phyloP scores from a whole-genome alignment of 164 flowering plant species.

The Brasenia schreberi region DNA sequence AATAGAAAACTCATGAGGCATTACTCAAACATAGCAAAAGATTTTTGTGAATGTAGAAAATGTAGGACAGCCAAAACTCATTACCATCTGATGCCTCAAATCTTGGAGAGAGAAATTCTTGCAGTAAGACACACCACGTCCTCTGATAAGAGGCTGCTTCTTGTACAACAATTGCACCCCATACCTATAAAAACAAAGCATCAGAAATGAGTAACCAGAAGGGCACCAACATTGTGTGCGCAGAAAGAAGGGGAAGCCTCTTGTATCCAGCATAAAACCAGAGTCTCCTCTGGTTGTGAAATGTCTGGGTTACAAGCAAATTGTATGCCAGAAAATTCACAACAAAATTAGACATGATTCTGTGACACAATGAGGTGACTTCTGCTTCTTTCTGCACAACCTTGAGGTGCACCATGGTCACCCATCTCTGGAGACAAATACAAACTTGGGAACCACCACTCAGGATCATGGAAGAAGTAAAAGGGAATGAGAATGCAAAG shows the following conservation, averaged over 20 bases:
- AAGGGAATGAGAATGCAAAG: background rate
- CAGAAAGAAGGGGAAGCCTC: background rate
- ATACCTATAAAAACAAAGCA: slow-evolving; percentile 32
- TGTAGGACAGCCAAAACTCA: background rate
- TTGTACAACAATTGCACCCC: slow-evolving; percentile 76
- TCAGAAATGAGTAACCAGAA: background rate
- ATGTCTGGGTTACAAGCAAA: slow-evolving; percentile 1
- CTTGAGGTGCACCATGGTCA: slow-evolving; percentile 27
- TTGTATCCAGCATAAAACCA: background rate
- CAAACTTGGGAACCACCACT: slow-evolving; percentile 1
- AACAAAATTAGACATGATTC: slow-evolving; percentile 17
- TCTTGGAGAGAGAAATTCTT: slow-evolving; percentile 95
- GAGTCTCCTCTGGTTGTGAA: slow-evolving; percentile 13
- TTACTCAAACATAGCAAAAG: background rate
- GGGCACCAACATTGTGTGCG: background rate
- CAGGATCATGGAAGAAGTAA: too few species aligned
- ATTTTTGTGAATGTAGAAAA: background rate
- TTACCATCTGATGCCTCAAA: slow-evolving; percentile 85
- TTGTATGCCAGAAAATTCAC: slow-evolving; percentile 4
- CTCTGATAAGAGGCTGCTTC: slow-evolving; percentile 79
- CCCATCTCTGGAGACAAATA: slow-evolving; percentile 19
- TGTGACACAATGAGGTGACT: slow-evolving; percentile 19
- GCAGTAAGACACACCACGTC: slow-evolving; percentile 97
- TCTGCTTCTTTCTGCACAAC: slow-evolving; percentile 37
- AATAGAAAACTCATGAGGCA: background rate